Percentiles rank a stretch among this genome's conserved stretches.
phyloP scores from a whole-genome alignment of 768 basidiomycete genomes.

The Mrakia blollopis region DNA sequence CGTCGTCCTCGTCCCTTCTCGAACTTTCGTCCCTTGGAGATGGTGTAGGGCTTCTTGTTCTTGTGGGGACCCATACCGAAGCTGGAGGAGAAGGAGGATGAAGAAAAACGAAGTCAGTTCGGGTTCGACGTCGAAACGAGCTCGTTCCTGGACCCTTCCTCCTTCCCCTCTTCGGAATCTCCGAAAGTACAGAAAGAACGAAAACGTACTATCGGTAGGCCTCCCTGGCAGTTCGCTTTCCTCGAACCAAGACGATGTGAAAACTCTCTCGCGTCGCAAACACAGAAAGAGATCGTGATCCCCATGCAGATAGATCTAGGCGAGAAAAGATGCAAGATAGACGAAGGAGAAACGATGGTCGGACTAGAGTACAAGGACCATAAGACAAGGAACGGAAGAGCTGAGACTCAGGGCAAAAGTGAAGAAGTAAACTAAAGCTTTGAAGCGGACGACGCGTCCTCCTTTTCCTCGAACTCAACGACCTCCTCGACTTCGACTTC shows the following conservation, averaged over 20 bases:
- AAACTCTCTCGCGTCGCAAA: too few relatives aligned
- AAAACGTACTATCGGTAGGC: constrained; percentile 29
- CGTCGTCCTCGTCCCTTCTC: constrained; percentile 54
- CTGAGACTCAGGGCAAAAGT: too few relatives aligned
- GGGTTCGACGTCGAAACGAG: background rate
- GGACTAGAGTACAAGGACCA: too few relatives aligned
- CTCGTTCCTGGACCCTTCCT: background rate
- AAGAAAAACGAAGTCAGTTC: background rate
- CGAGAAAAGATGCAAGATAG: too few relatives aligned
- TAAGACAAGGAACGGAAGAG: too few relatives aligned
- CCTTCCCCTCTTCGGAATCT: background rate
- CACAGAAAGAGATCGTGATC: too few relatives aligned
- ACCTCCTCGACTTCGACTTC: constrained; percentile 35
- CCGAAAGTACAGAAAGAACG: background rate
- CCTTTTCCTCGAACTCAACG: background rate
- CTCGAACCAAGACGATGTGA: constrained; percentile 90
- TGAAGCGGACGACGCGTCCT: constrained; percentile 1
- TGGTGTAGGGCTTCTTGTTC: constrained; percentile 95
- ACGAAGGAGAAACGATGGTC: too few relatives aligned
- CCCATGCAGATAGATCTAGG: too few relatives aligned
- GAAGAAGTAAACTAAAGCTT: background rate
- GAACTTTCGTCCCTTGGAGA: constrained; percentile 97
- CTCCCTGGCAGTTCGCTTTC: constrained; percentile 87
- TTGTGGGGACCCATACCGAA: constrained; percentile 74
- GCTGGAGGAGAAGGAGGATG: constrained; percentile 69